Evolutionary conservation across 371 early-diverging fungal species (phyloP).

Genomic region (Mortierella polycephala): DNA sequence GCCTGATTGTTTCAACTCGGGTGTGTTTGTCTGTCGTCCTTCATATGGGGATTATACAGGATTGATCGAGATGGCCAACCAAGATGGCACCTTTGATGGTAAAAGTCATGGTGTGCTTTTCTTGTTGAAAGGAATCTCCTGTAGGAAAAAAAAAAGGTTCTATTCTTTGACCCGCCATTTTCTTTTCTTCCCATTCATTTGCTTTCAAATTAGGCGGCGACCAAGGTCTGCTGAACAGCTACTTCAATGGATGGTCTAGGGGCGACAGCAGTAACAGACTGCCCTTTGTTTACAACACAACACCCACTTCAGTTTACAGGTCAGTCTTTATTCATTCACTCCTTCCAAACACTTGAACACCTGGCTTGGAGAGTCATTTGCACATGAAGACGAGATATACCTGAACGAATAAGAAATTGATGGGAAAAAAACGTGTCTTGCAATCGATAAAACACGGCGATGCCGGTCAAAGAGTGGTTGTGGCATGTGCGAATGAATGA

Average conservation of each 20-base stretch:
- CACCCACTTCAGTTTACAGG: constrained; percentile 89
- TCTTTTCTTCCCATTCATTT: constrained; percentile 1
- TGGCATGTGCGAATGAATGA: background rate
- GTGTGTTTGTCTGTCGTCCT: constrained; percentile 89
- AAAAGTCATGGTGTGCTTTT: constrained; percentile 5
- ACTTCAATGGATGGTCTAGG: constrained; percentile 84
- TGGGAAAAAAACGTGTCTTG: background rate
- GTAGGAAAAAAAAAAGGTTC: background rate
- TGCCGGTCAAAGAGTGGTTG: background rate
- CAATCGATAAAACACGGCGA: background rate
- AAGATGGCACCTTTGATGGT: constrained; percentile 85
- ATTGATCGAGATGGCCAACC: constrained; percentile 63
- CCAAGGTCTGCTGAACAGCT: constrained; percentile 93
- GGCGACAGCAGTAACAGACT: constrained; percentile 70
- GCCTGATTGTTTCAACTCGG: constrained; percentile 97
- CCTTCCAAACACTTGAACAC: no score
- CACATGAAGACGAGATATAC: constrained; percentile 4
- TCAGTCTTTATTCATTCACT: constrained; percentile 28
- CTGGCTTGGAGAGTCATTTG: background rate
- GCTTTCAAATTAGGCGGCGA: constrained; percentile 80
- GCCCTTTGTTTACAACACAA: constrained; percentile 93
- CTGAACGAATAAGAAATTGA: background rate
- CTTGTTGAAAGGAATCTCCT: background rate
- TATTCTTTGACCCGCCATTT: background rate
- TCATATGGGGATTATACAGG: constrained; percentile 61